Conservation (phyloP, 1,284 basidiomycete species). For the Exobasidium rhododendri region DNA sequence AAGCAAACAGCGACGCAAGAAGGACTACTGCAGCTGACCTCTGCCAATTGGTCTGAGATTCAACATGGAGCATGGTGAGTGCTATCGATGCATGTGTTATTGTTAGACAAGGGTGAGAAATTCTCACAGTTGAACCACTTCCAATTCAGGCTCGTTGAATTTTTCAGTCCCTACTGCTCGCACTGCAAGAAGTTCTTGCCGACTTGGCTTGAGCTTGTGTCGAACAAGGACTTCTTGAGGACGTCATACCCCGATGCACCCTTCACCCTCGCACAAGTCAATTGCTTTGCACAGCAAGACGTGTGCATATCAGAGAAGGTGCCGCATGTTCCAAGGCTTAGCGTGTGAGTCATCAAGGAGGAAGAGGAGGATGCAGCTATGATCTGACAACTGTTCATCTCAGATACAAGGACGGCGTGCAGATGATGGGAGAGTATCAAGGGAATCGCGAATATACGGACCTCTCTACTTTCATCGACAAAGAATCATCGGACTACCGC, state of each 20-base stretch:
- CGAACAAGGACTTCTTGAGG: constrained; percentile 62
- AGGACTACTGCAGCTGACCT: constrained; percentile 24
- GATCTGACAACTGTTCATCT: background rate
- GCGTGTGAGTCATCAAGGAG: constrained; percentile 28
- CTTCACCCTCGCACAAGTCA: constrained; percentile 48
- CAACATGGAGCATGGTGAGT: constrained; percentile 36
- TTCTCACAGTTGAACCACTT: too few species aligned
- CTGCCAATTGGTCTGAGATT: constrained; percentile 40
- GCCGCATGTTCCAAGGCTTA: constrained; percentile 31
- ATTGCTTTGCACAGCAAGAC: constrained; percentile 40
- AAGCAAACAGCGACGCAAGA: constrained; percentile 3
- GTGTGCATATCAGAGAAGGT: constrained; percentile 45
- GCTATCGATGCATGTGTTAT: too few species aligned
- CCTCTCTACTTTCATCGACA: constrained; percentile 39
- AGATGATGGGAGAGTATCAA: constrained; percentile 28
- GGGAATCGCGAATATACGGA: constrained; percentile 39
- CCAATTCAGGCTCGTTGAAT: constrained; percentile 36
- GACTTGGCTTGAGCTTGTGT: constrained; percentile 71
- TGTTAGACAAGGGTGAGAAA: too few species aligned
- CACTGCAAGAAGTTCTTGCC: constrained; percentile 76
- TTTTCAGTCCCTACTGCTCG: constrained; percentile 66
- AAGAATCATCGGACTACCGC: constrained; percentile 32
- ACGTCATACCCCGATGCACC: constrained; percentile 55
- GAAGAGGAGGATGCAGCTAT: background rate
- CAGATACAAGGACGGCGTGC: constrained; percentile 42